Percentiles rank a stretch among this genome's conserved stretches.
Conservation (phyloP, 2,329 filamentous ascomycete species). For the Colletotrichum tamarilloi region DNA sequence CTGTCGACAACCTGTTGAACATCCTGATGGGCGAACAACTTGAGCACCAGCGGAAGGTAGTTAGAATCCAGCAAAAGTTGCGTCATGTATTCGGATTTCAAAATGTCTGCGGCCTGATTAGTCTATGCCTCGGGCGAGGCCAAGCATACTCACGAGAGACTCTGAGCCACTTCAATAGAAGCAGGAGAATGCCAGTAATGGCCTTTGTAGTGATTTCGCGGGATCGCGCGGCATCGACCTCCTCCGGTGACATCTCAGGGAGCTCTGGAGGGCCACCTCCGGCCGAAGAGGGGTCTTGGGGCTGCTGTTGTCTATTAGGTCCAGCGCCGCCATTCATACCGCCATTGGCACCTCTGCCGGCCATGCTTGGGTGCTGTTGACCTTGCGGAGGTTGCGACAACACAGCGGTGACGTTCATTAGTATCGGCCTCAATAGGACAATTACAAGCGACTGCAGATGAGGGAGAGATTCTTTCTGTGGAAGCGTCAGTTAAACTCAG, state of each 20-base stretch:
- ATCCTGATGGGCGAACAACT: constrained; percentile 94
- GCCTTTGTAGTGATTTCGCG: constrained; percentile 93
- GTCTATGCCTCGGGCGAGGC: not conserved
- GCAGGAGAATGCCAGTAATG: constrained; percentile 85
- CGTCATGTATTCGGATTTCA: constrained; percentile 96
- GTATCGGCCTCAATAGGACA: constrained; percentile 87
- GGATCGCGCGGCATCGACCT: constrained; percentile 82
- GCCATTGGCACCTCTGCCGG: constrained; percentile 50
- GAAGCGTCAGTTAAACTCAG: constrained; percentile 36
- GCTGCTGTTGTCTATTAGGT: constrained; percentile 44
- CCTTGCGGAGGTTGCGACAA: constrained; percentile 68
- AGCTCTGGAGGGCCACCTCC: constrained; percentile 46
- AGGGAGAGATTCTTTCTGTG: constrained; percentile 78
- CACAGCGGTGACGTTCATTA: constrained; percentile 89
- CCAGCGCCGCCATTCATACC: constrained; percentile 54
- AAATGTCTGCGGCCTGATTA: constrained; percentile 70
- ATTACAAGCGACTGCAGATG: constrained; percentile 94
- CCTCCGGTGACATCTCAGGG: constrained; percentile 71
- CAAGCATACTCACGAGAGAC: constrained; percentile 78
- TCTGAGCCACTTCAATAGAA: constrained; percentile 97
- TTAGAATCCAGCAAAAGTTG: constrained; percentile 95
- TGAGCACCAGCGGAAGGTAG: constrained; percentile 91
- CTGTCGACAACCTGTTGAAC: constrained; percentile 90
- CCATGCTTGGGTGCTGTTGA: constrained; percentile 57
- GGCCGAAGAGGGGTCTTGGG: constrained; percentile 35